These are phyloP conservation scores for Lasiosphaeria miniovina DNA, from an alignment of 495 filamentous ascomycete genomes.

Conservation along the genomic window DNA sequence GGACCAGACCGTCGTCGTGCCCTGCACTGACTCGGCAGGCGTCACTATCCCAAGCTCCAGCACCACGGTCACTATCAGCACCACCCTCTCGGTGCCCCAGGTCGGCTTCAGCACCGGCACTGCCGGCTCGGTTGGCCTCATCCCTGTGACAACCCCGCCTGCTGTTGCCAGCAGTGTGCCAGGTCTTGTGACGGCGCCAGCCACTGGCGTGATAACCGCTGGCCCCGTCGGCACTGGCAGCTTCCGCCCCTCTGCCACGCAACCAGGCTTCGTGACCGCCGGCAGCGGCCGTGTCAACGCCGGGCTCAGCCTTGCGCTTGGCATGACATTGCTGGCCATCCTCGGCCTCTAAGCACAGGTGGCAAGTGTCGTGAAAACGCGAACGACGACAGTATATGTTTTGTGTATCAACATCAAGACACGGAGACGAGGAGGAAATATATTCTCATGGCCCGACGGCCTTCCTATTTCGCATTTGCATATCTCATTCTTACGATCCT, in stretches of 20 bases:
- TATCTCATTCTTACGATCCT: slow-evolving; percentile 18
- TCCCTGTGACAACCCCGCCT: slow-evolving; percentile 36
- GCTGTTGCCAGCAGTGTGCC: slow-evolving; percentile 14
- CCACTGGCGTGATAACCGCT: slow-evolving; percentile 23
- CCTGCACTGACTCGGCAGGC: slow-evolving; percentile 50
- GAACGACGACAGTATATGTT: slow-evolving; percentile 2
- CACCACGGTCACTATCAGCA: slow-evolving; percentile 54
- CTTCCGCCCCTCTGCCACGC: slow-evolving; percentile 25
- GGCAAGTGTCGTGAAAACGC: too few relatives aligned
- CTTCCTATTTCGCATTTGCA: slow-evolving; percentile 2
- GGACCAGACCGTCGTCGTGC: slow-evolving; percentile 48
- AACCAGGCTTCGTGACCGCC: slow-evolving; percentile 29
- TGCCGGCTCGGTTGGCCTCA: slow-evolving; percentile 42
- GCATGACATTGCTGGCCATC: slow-evolving; percentile 28
- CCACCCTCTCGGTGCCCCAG: slow-evolving; percentile 68
- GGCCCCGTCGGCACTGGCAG: slow-evolving; percentile 29
- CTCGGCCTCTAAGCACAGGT: slow-evolving; percentile 34
- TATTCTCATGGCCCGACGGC: neutral
- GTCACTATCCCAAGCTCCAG: slow-evolving; percentile 50
- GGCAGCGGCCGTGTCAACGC: slow-evolving; percentile 35
- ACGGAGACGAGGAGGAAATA: neutral
- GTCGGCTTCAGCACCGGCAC: slow-evolving; percentile 64
- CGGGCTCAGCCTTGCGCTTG: slow-evolving; percentile 38
- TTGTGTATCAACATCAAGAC: neutral
- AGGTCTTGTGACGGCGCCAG: slow-evolving; percentile 6